A percentile compares a stretch with the other conserved stretches of the same genome.
Evolutionary conservation across 2,329 filamentous ascomycete species (phyloP).

Genomic region (Paecilomyces dactylethromorphus): DNA sequence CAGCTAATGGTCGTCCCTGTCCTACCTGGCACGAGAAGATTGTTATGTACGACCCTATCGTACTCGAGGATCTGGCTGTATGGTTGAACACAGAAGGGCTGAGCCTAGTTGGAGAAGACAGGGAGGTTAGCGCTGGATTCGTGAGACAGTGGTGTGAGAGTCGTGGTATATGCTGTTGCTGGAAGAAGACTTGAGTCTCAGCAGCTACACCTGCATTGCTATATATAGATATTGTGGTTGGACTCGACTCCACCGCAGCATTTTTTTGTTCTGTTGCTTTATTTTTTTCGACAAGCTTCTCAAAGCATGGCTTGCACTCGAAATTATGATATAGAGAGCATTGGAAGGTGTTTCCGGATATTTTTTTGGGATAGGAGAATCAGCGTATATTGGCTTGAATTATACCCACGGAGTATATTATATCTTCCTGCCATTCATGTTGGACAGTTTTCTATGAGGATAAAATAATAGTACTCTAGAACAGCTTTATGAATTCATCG

Average conservation of each 20-base stretch:
- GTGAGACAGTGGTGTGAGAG: constrained; percentile 88
- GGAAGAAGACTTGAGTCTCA: constrained; percentile 43
- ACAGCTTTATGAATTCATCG: no score
- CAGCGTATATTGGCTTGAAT: no score
- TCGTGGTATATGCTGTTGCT: constrained; percentile 74
- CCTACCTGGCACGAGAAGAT: constrained; percentile 88
- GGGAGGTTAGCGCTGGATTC: constrained; percentile 56
- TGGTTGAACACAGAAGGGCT: constrained; percentile 76
- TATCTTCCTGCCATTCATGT: no score
- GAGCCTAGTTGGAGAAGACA: constrained; percentile 56
- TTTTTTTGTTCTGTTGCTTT: neutral
- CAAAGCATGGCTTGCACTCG: neutral
- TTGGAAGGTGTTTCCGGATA: neutral
- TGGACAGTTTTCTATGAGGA: no score
- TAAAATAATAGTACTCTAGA: no score
- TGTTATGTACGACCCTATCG: constrained; percentile 83
- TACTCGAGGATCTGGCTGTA: constrained; percentile 73
- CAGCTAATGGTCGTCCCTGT: constrained; percentile 31
- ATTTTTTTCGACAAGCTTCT: neutral
- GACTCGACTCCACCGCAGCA: neutral
- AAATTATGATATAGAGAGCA: neutral
- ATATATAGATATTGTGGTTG: neutral
- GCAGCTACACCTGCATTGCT: neutral
- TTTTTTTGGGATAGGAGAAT: neutral
- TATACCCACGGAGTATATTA: no score